Evolutionary conservation across 805 yeast species (phyloP).

Genomic region (Monosporozyma yasuniensis): DNA sequence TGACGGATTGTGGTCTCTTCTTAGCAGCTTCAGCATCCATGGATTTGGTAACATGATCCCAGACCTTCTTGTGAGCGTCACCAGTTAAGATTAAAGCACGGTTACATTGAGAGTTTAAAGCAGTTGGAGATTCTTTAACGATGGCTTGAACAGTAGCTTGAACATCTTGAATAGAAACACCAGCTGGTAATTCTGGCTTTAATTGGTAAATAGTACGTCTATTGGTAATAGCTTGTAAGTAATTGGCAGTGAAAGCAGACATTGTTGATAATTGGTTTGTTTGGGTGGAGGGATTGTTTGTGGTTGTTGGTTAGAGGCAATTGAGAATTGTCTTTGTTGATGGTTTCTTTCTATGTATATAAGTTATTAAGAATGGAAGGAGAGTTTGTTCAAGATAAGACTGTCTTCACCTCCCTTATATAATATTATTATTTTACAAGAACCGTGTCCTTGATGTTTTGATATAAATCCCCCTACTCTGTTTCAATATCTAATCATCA

Average conservation of each 20-base stretch:
- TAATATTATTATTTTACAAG: not conserved
- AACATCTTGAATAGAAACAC: constrained; percentile 33
- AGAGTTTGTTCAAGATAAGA: not conserved
- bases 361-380: not conserved
- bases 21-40: constrained; percentile 32
- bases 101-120: constrained; percentile 44
- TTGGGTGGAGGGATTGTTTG: not conserved
- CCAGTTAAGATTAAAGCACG: constrained; percentile 43
- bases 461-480: not conserved
- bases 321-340: not conserved
- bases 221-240: constrained; percentile 29
- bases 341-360: not conserved
- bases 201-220: constrained; percentile 44
- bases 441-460: no score
- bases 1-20: constrained; percentile 36
- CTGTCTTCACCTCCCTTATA: not conserved
- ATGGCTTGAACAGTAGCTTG: constrained; percentile 36
- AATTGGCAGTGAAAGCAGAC: constrained; percentile 15
- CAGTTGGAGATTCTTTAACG: constrained; percentile 41
- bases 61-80: constrained; percentile 36
- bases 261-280: constrained; percentile 5
- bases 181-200: constrained; percentile 36
- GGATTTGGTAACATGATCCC: constrained; percentile 36
- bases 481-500: not conserved
- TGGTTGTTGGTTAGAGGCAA: not conserved